These are phyloP conservation scores for Stachybotrys chartarum DNA, from an alignment of 2,329 filamentous ascomycete species.

Conservation along the genomic window DNA sequence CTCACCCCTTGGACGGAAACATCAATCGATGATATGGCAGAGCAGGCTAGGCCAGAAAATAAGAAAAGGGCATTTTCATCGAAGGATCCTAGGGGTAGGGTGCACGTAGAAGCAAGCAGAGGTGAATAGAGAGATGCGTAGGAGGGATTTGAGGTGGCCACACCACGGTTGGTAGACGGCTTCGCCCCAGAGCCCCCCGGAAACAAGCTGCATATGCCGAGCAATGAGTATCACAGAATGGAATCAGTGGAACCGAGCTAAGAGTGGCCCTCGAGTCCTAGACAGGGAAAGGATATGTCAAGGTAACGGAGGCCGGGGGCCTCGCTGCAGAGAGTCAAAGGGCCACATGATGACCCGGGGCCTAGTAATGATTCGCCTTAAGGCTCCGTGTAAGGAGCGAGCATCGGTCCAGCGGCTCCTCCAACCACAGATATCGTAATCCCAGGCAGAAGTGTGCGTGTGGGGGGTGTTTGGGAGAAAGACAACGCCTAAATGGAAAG, in stretches of 20 bases:
- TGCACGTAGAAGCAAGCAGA: neutral
- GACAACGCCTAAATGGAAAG: neutral
- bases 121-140: neutral
- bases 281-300: neutral
- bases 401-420: no score
- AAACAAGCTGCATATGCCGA: neutral
- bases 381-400: neutral
- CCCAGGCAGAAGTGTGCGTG: neutral
- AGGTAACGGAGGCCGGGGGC: neutral
- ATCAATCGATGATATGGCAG: neutral
- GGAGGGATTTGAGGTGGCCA: neutral
- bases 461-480: neutral
- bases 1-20: conserved; percentile 1
- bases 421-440: neutral
- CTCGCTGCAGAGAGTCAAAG: neutral
- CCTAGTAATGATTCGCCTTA: neutral
- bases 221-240: neutral
- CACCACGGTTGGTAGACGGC: neutral
- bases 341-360: neutral
- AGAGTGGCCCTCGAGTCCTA: neutral
- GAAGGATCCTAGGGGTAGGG: neutral
- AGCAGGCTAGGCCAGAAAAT: neutral
- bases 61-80: neutral
- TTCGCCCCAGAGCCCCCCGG: neutral
- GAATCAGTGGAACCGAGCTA: neutral